These are phyloP conservation scores for Actinomortierella wolfii DNA, from an alignment of 371 early-diverging fungal species.

Conservation along the genomic window DNA sequence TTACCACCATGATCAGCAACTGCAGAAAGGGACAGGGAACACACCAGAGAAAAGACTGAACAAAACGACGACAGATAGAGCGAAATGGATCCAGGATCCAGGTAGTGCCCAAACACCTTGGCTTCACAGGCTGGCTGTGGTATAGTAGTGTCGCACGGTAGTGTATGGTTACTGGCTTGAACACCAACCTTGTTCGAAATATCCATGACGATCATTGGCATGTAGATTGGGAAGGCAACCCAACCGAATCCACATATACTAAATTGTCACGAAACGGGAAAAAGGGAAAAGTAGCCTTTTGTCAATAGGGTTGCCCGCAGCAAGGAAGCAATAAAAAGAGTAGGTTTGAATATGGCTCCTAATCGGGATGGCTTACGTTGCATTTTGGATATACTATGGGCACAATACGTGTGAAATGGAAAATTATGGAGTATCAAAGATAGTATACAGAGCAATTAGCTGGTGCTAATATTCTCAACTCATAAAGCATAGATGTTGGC, in stretches of 20 bases:
- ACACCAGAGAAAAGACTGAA: conserved; percentile 25
- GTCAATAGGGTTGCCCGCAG: not conserved
- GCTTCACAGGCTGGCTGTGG: conserved; percentile 28
- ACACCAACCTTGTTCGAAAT: conserved; percentile 29
- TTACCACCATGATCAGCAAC: conserved; percentile 45
- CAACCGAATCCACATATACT: conserved; percentile 35
- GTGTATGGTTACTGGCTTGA: conserved; percentile 15
- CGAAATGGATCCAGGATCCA: conserved; percentile 39
- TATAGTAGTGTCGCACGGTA: conserved; percentile 28
- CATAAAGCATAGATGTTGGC: no score
- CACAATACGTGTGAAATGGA: no score
- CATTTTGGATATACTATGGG: conserved; percentile 31
- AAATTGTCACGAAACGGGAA: no score
- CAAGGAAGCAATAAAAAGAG: not conserved
- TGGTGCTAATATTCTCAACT: no score
- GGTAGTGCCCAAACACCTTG: conserved; percentile 16
- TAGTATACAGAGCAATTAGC: no score
- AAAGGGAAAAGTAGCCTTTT: not conserved
- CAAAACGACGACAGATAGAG: conserved; percentile 38
- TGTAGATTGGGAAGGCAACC: conserved; percentile 11
- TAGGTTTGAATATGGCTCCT: not conserved
- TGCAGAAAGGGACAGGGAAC: conserved; percentile 30
- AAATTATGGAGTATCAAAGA: no score
- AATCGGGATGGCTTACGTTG: conserved; percentile 13
- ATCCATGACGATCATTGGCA: conserved; percentile 35